A percentile compares a stretch with the other conserved stretches of the same genome.
These are phyloP conservation scores for Haplographium delicatum DNA, from an alignment of 495 filamentous ascomycete genomes.

Conservation along the genomic window DNA sequence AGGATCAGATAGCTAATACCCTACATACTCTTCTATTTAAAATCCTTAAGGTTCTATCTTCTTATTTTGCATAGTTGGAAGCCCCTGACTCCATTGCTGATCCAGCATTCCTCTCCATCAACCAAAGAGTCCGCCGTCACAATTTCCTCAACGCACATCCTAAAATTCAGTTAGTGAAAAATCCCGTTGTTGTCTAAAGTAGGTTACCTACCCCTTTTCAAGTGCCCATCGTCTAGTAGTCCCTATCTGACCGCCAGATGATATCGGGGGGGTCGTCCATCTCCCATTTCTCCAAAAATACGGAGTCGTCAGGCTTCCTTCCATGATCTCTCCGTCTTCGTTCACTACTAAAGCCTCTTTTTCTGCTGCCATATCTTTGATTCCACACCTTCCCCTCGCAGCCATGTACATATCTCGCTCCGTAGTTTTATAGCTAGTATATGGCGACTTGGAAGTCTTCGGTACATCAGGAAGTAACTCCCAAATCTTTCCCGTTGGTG, in stretches of 20 bases:
- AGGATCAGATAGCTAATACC: no score
- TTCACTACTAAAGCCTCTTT: conserved; percentile 75
- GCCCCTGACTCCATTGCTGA: conserved; percentile 82
- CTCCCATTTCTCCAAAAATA: conserved; percentile 65
- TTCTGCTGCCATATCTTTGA: conserved; percentile 43
- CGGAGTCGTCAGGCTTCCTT: conserved; percentile 75
- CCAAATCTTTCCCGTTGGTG: conserved; percentile 31
- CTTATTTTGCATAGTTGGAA: conserved; percentile 51
- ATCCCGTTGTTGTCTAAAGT: not conserved
- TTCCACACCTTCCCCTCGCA: conserved; percentile 53
- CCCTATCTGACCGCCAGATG: conserved; percentile 72
- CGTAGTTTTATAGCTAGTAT: conserved; percentile 75
- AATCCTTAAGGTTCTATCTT: no score
- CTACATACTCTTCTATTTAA: no score
- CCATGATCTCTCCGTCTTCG: conserved; percentile 65
- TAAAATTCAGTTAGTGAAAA: conserved; percentile 1
- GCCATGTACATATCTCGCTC: conserved; percentile 56
- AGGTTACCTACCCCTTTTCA: conserved; percentile 37
- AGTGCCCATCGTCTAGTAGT: conserved; percentile 80
- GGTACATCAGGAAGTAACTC: conserved; percentile 52
- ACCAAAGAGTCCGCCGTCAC: conserved; percentile 50
- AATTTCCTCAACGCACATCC: conserved; percentile 54
- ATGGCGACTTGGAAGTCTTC: conserved; percentile 48
- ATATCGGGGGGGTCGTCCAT: conserved; percentile 62
- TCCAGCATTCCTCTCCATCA: conserved; percentile 72